Base-by-base conservation (phyloP, 495 filamentous ascomycete genomes). In the Aspergillus olivimuriae region DNA sequence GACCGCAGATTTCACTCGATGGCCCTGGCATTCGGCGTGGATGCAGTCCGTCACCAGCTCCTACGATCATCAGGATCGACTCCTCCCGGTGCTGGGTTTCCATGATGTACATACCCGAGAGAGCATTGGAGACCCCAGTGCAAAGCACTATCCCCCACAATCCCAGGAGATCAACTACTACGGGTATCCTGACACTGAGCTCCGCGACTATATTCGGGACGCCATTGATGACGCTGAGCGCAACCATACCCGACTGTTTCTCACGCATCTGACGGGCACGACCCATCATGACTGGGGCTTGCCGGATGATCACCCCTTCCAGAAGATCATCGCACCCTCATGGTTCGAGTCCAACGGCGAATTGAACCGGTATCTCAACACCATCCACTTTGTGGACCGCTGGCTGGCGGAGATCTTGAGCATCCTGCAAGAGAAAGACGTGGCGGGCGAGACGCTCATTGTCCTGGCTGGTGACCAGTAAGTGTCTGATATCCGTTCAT, bases 31-130 rank as follows among this genome's bases (percentile, higher is more conserved):
- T 23, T 68, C 71, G 1, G 55, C 58, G 9, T 73, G 64, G 54
- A 72, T 76, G 65, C 71, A 74, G 50, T 68, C 70, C 4, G 66
- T 71, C 11, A 74, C 72, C 1, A 64, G 68, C 31, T 58, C 58
- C 23, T 76, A 72, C 21, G 71, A 76, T 47, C 58, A 67, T 38
- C 68, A 72, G 48, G 52, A 65, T 32, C 55, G 57, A 16, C 52
- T 74, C 17, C 63, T 68, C 2, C 59, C 63, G 1, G 51, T 53
- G 2, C 34, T 76, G 49, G 72, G 71, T 4, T 74, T 62, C 53
- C 37, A 57, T 12, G 60, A 68, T 33, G 57, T 60, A 33, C 49
- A 68, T 7, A 62, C 60, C 39, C 68, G 68, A 41, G 66, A 73
- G 52, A 60, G 56, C 4, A 58, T 76, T 16, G 58, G 63, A 18